phyloP scores from a whole-genome alignment of 2,329 filamentous ascomycete genomes.

The Parastagonospora avenae region DNA sequence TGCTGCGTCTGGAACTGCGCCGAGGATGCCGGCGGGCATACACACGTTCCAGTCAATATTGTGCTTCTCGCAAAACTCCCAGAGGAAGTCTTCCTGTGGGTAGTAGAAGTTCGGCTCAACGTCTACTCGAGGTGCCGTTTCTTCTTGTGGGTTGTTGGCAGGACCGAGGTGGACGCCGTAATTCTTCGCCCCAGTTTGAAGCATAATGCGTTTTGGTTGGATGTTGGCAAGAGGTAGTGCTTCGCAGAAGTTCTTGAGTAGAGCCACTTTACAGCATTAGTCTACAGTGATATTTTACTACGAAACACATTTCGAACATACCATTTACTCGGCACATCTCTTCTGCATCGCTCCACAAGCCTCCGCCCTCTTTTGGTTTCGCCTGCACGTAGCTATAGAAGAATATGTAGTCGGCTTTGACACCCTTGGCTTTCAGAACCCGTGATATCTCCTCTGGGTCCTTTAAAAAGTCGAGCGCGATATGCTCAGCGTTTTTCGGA shows the following conservation, averaged over 20 bases:
- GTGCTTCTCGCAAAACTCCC: conserved; percentile 48
- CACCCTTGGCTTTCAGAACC: conserved; percentile 39
- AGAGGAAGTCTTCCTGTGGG: conserved; percentile 57
- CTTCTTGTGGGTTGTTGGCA: conserved; percentile 50
- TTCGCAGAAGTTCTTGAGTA: conserved; percentile 57
- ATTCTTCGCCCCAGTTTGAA: conserved; percentile 60
- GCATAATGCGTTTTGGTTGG: conserved; percentile 54
- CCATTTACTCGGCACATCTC: conserved; percentile 56
- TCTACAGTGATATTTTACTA: too few species aligned
- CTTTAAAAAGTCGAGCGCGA: conserved; percentile 50
- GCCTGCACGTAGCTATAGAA: conserved; percentile 63
- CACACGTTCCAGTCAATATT: conserved; percentile 53
- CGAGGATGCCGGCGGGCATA: conserved; percentile 56
- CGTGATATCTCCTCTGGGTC: conserved; percentile 44
- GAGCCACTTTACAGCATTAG: conserved; percentile 23
- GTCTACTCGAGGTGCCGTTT: conserved; percentile 51
- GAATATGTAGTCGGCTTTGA: conserved; percentile 55
- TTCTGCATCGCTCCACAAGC: conserved; percentile 57
- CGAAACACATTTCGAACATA: conserved; percentile 11
- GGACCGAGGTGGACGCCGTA: conserved; percentile 58
- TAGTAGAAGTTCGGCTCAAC: conserved; percentile 63
- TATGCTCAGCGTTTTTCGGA: conserved; percentile 49
- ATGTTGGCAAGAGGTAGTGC: conserved; percentile 51
- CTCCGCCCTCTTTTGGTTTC: conserved; percentile 50
- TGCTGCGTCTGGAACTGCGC: conserved; percentile 55